Evolutionary conservation across 1,139 yeast genomes (phyloP).

Genomic region (Meyerozyma elateridarum): DNA sequence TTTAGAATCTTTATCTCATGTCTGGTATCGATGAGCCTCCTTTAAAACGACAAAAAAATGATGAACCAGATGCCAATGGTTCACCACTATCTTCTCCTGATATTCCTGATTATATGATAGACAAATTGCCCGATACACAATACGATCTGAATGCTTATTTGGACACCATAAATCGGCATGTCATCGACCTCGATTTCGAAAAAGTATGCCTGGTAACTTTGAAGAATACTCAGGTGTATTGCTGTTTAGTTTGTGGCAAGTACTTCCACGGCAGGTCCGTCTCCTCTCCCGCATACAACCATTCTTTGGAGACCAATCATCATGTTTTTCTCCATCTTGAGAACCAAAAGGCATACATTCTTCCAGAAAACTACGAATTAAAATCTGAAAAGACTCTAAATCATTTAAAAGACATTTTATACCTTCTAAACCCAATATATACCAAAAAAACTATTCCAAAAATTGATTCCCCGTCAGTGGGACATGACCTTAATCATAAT

Average conservation of each 20-base stretch:
- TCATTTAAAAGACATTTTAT: slow-evolving; percentile 47
- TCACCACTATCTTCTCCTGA: background rate
- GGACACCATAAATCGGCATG: slow-evolving; percentile 50
- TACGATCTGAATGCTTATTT: slow-evolving; percentile 26
- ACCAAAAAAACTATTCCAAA: slow-evolving; percentile 25
- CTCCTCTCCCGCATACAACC: slow-evolving; percentile 63
- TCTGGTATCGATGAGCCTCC: slow-evolving; percentile 3
- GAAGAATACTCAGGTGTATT: slow-evolving; percentile 57
- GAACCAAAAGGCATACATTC: slow-evolving; percentile 43
- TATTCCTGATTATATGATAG: no score
- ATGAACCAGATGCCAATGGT: background rate
- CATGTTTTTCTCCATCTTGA: slow-evolving; percentile 57
- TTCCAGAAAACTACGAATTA: slow-evolving; percentile 58
- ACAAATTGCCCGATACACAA: no score
- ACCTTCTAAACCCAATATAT: slow-evolving; percentile 51
- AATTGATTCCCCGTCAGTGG: slow-evolving; percentile 8
- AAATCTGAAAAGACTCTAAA: slow-evolving; percentile 20
- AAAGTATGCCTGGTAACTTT: slow-evolving; percentile 62
- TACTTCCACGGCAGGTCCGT: slow-evolving; percentile 65
- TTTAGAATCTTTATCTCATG: slow-evolving; percentile 1
- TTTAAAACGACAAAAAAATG: background rate
- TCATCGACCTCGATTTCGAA: slow-evolving; percentile 68
- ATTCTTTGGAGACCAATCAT: slow-evolving; percentile 58
- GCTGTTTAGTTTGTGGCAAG: slow-evolving; percentile 72
- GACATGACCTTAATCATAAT: slow-evolving; percentile 39